phyloP scores from a whole-genome alignment of 306 rosid species.

The Prosopis cineraria region DNA sequence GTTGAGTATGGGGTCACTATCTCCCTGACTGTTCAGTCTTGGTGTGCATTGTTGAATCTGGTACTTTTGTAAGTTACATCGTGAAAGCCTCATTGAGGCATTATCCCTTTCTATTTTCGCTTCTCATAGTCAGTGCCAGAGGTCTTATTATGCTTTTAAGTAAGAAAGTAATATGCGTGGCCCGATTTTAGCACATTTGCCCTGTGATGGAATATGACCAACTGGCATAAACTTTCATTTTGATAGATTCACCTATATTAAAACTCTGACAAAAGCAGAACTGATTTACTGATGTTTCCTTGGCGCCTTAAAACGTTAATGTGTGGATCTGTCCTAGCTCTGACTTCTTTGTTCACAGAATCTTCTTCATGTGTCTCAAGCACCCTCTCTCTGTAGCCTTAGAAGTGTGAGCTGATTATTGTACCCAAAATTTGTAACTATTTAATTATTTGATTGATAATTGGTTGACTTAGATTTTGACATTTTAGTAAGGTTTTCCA shows the following conservation, averaged over 20 bases:
- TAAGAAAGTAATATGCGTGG: slow-evolving; percentile 22
- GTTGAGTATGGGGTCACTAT: not conserved
- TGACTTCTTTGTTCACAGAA: slow-evolving; percentile 2
- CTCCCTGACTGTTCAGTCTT: not conserved
- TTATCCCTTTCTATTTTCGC: not conserved
- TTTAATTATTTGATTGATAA: not conserved
- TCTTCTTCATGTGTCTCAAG: slow-evolving; percentile 3
- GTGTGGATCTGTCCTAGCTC: not conserved
- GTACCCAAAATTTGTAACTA: not conserved
- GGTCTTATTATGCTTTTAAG: slow-evolving; percentile 2
- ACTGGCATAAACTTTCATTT: not conserved
- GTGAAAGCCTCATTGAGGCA: not conserved
- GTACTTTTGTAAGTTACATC: not conserved
- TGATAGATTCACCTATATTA: not conserved
- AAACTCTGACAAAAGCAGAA: slow-evolving; percentile 14
- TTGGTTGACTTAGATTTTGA: slow-evolving; percentile 6
- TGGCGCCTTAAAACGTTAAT: not conserved
- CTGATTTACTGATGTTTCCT: slow-evolving; percentile 21
- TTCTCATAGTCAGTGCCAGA: not conserved
- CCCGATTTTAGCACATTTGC: not conserved
- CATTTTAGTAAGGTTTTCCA: slow-evolving; percentile 5
- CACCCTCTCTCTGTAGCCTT: not conserved
- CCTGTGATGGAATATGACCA: slow-evolving; percentile 11
- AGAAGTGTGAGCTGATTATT: not conserved
- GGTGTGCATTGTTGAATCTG: not conserved